These are phyloP conservation scores for Penicillium glabrum DNA, from an alignment of 2,329 filamentous ascomycete genomes.

Conservation along the genomic window DNA sequence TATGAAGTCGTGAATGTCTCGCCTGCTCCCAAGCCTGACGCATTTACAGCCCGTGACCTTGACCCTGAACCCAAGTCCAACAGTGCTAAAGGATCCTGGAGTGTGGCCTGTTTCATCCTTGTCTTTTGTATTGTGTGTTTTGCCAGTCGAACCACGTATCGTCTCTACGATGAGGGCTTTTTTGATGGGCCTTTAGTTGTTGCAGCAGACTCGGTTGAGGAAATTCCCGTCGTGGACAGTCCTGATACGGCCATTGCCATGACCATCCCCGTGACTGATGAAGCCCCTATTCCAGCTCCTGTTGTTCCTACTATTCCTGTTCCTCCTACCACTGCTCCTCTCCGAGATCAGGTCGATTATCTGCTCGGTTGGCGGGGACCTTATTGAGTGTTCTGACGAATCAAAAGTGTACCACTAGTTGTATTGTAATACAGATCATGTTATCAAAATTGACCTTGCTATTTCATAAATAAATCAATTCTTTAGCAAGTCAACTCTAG, in stretches of 20 bases:
- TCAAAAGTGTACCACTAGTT: background rate
- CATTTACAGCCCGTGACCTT: background rate
- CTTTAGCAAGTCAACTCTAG: background rate
- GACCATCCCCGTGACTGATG: background rate
- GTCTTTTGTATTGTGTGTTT: background rate
- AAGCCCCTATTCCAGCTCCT: background rate
- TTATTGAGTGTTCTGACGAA: background rate
- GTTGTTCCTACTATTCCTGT: background rate
- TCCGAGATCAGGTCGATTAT: constrained; percentile 34
- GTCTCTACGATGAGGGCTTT: background rate
- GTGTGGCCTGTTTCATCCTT: background rate
- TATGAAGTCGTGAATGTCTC: background rate
- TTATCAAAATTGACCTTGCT: background rate
- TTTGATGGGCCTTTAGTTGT: background rate
- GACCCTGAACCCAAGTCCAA: background rate
- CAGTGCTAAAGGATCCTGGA: background rate
- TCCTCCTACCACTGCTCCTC: background rate
- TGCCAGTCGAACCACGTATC: background rate
- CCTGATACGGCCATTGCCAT: no score
- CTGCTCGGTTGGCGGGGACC: constrained; percentile 35
- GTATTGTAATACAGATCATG: background rate
- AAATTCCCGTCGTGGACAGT: background rate
- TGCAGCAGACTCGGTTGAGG: background rate
- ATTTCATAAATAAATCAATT: no score
- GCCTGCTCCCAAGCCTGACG: background rate